These are phyloP conservation scores for Venturiaceae sp. DNA, from an alignment of 2,329 filamentous ascomycete species.

Conservation along the genomic window DNA sequence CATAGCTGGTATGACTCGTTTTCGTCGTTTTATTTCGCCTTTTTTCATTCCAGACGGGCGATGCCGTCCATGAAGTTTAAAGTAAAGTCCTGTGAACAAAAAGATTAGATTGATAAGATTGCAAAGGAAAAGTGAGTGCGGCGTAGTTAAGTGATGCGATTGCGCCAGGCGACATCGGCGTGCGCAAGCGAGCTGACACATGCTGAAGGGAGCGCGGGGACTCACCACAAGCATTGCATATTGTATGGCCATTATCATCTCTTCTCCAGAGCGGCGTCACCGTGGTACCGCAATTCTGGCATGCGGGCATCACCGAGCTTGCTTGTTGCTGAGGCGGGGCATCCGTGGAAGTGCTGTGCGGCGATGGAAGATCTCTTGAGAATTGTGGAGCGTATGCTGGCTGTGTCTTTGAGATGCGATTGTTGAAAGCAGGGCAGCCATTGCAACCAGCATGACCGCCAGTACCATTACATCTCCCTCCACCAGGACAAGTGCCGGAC, in stretches of 20 bases:
- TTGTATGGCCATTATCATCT: constrained; percentile 90
- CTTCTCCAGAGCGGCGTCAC: constrained; percentile 93
- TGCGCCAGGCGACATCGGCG: constrained; percentile 4
- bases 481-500: constrained; percentile 87
- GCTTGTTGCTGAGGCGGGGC: constrained; percentile 11
- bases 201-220: constrained; percentile 15
- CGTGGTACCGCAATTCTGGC: constrained; percentile 93
- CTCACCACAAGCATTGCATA: constrained; percentile 96
- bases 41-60: constrained; percentile 98
- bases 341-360: constrained; percentile 8
- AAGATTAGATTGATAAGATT: constrained; percentile 6
- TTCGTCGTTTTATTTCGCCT: constrained; percentile 88
- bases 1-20: constrained; percentile 76
- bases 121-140: too few relatives aligned
- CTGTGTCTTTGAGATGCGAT: constrained; percentile 81
- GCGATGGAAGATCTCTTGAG: neutral
- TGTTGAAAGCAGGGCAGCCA: constrained; percentile 96
- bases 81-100: constrained; percentile 63
- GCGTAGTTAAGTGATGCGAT: constrained; percentile 10
- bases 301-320: constrained; percentile 67
- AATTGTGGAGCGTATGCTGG: constrained; percentile 42
- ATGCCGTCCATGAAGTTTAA: constrained; percentile 90
- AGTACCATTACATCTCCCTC: constrained; percentile 90
- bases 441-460: constrained; percentile 91
- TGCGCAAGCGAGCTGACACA: constrained; percentile 3